phyloP scores from a whole-genome alignment of 2,329 filamentous ascomycete species.

The Aspergillus latus region DNA sequence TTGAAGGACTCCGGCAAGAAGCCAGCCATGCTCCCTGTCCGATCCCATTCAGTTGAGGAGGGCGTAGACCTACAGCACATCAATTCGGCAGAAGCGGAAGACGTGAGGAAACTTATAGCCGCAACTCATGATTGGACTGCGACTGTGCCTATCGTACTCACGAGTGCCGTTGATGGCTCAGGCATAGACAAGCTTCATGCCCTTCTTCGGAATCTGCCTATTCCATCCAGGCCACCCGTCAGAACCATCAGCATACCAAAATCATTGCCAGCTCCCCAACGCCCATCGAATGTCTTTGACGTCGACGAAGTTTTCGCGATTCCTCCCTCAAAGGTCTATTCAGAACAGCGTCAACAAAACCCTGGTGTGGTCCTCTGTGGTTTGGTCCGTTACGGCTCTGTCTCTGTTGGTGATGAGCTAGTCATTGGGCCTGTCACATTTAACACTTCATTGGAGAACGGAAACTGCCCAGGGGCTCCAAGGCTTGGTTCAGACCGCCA shows the following conservation, averaged over 20 bases:
- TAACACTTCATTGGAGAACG: slow-evolving; percentile 52
- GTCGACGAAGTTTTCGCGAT: slow-evolving; percentile 87
- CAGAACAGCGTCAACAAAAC: slow-evolving; percentile 45
- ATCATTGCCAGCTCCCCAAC: slow-evolving; percentile 38
- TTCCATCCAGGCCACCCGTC: slow-evolving; percentile 51
- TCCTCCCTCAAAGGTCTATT: slow-evolving; percentile 60
- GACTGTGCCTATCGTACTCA: slow-evolving; percentile 80
- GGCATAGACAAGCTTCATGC: slow-evolving; percentile 82
- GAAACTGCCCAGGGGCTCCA: slow-evolving; percentile 30
- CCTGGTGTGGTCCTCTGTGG: slow-evolving; percentile 78
- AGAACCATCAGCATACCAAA: slow-evolving; percentile 23
- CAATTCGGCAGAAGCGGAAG: slow-evolving; percentile 55
- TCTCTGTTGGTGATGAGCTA: slow-evolving; percentile 76
- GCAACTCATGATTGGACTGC: slow-evolving; percentile 41
- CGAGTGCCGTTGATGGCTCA: slow-evolving; percentile 79
- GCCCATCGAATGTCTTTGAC: slow-evolving; percentile 72
- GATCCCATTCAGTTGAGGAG: slow-evolving; percentile 50
- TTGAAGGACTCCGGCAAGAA: slow-evolving; percentile 73
- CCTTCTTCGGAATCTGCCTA: slow-evolving; percentile 71
- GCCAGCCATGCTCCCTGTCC: slow-evolving; percentile 65
- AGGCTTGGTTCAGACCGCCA: slow-evolving; percentile 22
- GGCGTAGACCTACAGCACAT: slow-evolving; percentile 57
- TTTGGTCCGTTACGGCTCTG: slow-evolving; percentile 72
- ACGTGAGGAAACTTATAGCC: slow-evolving; percentile 58
- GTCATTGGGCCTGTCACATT: slow-evolving; percentile 71